Evolutionary conservation across 1,139 yeast genomes (phyloP).

Genomic region (Geotrichum phurueaensis): DNA sequence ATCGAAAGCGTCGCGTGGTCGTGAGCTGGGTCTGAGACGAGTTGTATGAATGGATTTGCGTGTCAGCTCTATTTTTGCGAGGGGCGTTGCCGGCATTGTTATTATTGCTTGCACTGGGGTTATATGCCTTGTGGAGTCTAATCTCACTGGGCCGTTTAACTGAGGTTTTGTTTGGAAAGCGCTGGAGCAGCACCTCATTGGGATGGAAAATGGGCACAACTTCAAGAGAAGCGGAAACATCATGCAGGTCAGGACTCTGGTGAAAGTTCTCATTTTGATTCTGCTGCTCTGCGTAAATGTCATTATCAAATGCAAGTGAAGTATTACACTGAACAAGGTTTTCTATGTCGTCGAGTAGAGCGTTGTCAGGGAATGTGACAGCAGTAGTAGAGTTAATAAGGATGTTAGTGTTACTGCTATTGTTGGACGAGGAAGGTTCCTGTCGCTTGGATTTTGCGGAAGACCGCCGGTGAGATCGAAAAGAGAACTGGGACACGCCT

Average conservation of each 20-base stretch:
- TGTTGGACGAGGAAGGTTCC: neutral
- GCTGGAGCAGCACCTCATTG: conserved; percentile 31
- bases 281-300: neutral
- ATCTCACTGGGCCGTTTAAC: conserved; percentile 14
- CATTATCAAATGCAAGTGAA: neutral
- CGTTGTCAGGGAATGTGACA: neutral
- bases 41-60: neutral
- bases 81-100: neutral
- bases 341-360: neutral
- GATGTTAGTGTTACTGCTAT: neutral
- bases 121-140: neutral
- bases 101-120: neutral
- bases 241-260: neutral
- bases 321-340: neutral
- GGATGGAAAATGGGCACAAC: conserved; percentile 30
- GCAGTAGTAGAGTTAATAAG: neutral
- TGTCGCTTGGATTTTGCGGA: neutral
- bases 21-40: neutral
- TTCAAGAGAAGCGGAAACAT: neutral
- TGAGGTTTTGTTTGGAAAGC: conserved; percentile 24
- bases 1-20: neutral
- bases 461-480: neutral
- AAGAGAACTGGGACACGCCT: neutral
- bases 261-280: neutral
- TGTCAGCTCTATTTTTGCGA: neutral